A percentile compares a stretch with the other conserved stretches of the same genome.
phyloP scores from a whole-genome alignment of 495 filamentous ascomycete species.

The Alectoria sarmentosa region DNA sequence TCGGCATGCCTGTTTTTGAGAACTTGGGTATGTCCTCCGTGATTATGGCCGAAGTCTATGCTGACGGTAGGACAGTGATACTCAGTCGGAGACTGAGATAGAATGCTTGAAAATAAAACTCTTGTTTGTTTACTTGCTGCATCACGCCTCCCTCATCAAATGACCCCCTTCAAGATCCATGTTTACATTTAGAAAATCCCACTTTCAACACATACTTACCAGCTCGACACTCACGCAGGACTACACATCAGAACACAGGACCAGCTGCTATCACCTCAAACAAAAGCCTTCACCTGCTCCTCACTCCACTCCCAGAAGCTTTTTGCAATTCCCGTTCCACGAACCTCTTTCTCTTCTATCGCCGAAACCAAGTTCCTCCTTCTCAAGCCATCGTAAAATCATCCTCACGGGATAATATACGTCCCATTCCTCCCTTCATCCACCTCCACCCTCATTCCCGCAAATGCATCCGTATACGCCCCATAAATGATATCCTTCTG shows the following conservation, averaged over 20 bases:
- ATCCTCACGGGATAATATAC: not conserved
- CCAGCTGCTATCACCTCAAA: not conserved
- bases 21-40: not conserved
- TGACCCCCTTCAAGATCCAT: not conserved
- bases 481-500: not conserved
- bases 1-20: conserved; percentile 7
- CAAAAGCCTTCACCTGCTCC: not conserved
- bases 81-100: not conserved
- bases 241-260: not conserved
- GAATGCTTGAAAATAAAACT: not conserved
- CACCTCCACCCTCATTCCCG: too few relatives aligned
- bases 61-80: not conserved
- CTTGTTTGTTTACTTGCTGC: not conserved
- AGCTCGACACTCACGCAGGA: not conserved
- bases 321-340: not conserved
- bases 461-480: not conserved
- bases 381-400: not conserved
- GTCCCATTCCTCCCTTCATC: too few relatives aligned
- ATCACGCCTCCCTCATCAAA: too few relatives aligned
- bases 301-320: not conserved
- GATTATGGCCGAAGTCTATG: not conserved
- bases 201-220: not conserved
- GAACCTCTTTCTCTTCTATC: not conserved
- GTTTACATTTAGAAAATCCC: not conserved
- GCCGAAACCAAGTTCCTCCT: not conserved